Conservation (phyloP, 106 monocot species). For the Xerophyta viscosa region DNA sequence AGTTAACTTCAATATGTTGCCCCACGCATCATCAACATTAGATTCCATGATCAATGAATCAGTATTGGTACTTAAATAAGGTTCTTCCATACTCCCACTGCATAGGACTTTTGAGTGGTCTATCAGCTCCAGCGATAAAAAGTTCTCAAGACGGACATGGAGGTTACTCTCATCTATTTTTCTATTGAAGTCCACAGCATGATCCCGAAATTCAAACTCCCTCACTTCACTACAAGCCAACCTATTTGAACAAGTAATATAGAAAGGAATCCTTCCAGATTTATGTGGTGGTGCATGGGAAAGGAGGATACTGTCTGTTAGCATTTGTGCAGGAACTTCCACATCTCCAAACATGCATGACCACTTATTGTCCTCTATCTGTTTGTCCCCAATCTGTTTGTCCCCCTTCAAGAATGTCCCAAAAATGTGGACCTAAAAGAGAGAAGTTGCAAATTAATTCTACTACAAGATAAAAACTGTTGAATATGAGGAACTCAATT, state of each 20-base stretch:
- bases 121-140: slow-evolving; percentile 31
- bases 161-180: slow-evolving; percentile 36
- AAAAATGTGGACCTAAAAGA: slow-evolving; percentile 45
- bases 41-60: slow-evolving; percentile 34
- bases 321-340: slow-evolving; percentile 78
- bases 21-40: slow-evolving; percentile 42
- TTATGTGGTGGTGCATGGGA: slow-evolving; percentile 64
- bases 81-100: slow-evolving; percentile 15
- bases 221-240: slow-evolving; percentile 88
- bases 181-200: slow-evolving; percentile 19
- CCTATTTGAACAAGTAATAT: slow-evolving; percentile 83
- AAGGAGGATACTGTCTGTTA: slow-evolving; percentile 59
- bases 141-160: slow-evolving; percentile 56
- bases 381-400: too few species aligned
- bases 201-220: slow-evolving; percentile 68
- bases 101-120: slow-evolving; percentile 9
- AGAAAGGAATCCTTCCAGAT: slow-evolving; percentile 81
- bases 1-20: slow-evolving; percentile 20
- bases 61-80: slow-evolving; percentile 35
- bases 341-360: slow-evolving; percentile 98
- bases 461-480: too few species aligned
- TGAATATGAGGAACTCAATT: too few species aligned
- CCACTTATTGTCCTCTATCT: slow-evolving; percentile 56
- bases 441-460: too few species aligned
- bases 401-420: slow-evolving; percentile 73